Evolutionary conservation across 2,329 filamentous ascomycete species (phyloP), one percentile per base, ranked within the genome.

Genomic region (Cercospora berteroae): DNA sequence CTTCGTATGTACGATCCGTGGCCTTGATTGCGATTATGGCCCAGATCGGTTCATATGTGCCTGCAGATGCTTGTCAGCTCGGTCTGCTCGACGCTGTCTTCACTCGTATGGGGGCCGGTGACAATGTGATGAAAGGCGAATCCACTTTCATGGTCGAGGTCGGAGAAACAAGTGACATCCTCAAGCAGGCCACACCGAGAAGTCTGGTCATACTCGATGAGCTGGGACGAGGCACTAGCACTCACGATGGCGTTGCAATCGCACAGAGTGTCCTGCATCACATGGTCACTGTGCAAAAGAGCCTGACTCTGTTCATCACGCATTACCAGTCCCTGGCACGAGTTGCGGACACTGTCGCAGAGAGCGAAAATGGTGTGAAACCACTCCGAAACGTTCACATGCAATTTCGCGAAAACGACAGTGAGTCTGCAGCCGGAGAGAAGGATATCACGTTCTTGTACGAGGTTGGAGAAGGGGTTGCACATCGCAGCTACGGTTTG

Each of bases 111-210:
- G 95, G 95, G 63, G 95, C 95, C 2, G 92, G 92, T 73, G 95
- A 99, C 80, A 98, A 97, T 77, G 92, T 99, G 82, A 91, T 98
- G 78, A 91, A 92, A 4, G 93, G 93, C 74, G 95, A 99, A 80
- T 92, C 88, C 25, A 99, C 95, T 12, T 99, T 99, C 81, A 97
- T 98, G 93, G 94, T 99, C 64, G 95, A 99, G 78, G 87, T 99
- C 2, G 93, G 90, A 39, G 95, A 99, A 79, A 98, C 95, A 1
- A 89, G 91, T 1, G 89, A 93, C 68, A 97, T 99, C 73, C 85
- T 99, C 25, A 94, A 95, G 76, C 88, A 92, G 74, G 95, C 94
- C 0, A 95, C 93, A 0, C 88, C 91, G 0, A 88, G 92, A 56
- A 92, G 88, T 55, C 86, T 99, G 6, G 90, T 99, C 69, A 93